Evolutionary conservation across 108 stramenopile species (phyloP).

Genomic region (Pseudonitzschia pungens): DNA sequence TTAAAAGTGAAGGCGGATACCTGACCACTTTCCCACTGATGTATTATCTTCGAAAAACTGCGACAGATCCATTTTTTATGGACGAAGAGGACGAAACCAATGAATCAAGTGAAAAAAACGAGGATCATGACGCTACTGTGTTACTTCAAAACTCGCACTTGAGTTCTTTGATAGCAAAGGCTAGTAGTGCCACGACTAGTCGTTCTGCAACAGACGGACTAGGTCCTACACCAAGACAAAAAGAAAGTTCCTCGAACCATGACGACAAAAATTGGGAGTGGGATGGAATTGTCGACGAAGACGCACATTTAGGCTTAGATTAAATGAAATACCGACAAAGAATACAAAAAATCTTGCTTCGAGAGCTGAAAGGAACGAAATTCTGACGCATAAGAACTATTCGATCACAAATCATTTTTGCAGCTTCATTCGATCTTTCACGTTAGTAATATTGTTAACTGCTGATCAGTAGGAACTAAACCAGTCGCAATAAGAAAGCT

Average conservation of each 20-base stretch:
- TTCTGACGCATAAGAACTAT: no score
- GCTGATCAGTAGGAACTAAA: not conserved
- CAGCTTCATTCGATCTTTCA: not conserved
- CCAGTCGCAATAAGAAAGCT: not conserved
- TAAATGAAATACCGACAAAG: not conserved
- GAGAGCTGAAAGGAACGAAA: no score
- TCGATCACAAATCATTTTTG: not conserved
- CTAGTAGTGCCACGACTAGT: not conserved
- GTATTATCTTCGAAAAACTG: not conserved
- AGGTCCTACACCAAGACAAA: constrained; percentile 17
- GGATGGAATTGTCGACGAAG: constrained; percentile 40
- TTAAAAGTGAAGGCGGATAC: not conserved
- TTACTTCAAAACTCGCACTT: not conserved
- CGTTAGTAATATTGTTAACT: constrained; percentile 1
- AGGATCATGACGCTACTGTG: not conserved
- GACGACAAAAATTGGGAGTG: constrained; percentile 27
- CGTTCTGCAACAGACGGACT: constrained; percentile 23
- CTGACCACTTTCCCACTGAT: no score
- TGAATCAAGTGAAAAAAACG: constrained; percentile 2
- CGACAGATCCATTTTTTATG: constrained; percentile 31
- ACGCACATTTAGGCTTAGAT: constrained; percentile 32
- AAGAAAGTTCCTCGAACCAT: not conserved
- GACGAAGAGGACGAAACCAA: constrained; percentile 11
- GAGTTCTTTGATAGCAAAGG: not conserved
- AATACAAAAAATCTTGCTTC: no score